Conservation (phyloP, 169 alveolate genomes). For the Eimeria necatrix region DNA sequence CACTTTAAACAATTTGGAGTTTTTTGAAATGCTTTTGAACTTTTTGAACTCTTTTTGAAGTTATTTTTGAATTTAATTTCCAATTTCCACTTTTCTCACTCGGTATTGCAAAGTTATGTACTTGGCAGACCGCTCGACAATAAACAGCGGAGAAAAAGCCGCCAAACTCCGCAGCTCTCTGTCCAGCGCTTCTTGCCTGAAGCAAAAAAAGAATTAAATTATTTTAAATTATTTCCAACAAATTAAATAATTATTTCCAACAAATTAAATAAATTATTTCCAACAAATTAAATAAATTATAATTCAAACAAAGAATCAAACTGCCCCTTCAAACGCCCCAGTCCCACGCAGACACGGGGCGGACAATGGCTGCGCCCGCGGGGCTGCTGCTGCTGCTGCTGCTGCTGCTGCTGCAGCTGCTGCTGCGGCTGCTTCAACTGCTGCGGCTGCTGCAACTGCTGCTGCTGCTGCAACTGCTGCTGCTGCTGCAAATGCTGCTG, state of each 20-base stretch:
- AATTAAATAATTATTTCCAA: too few species aligned
- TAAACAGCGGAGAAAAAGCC: constrained; percentile 80
- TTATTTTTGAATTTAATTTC: too few species aligned
- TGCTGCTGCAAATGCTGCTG: constrained; percentile 3
- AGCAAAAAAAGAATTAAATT: background rate
- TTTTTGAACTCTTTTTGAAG: too few species aligned
- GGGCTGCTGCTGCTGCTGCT: background rate
- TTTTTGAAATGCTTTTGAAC: too few species aligned
- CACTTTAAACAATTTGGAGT: too few species aligned
- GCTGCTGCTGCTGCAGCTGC: background rate
- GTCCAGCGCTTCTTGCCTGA: constrained; percentile 76
- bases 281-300: too few species aligned
- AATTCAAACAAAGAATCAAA: too few species aligned
- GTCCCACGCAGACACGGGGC: too few species aligned
- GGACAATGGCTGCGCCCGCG: background rate
- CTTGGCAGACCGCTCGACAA: constrained; percentile 77
- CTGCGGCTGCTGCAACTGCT: background rate
- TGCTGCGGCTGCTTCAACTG: background rate
- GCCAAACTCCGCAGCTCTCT: constrained; percentile 77
- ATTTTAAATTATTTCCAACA: too few species aligned
- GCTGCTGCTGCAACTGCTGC: background rate
- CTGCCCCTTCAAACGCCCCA: too few species aligned
- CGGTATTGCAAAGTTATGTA: constrained; percentile 77
- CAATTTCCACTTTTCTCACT: constrained; percentile 2
- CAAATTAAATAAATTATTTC: too few species aligned